Conservation (phyloP, 2,329 filamentous ascomycete species). For the Ophiostoma quercus region DNA sequence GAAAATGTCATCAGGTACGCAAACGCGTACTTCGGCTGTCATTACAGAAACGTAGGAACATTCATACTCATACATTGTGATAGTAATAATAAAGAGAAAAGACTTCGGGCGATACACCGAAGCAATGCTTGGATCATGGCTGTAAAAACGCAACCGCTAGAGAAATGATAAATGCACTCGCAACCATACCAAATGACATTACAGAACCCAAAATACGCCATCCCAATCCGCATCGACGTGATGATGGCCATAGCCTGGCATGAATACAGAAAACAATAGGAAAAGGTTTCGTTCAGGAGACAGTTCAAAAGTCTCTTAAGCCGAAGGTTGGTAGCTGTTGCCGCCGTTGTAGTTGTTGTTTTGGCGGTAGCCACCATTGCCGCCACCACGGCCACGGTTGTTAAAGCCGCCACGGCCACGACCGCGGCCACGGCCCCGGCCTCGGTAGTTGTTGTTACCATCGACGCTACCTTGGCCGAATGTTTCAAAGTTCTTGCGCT, state of each 20-base stretch:
- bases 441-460: constrained; percentile 64
- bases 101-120: not conserved
- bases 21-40: not conserved
- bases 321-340: not conserved
- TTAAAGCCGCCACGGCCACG: constrained; percentile 51
- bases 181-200: not conserved
- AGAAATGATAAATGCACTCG: not conserved
- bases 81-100: not conserved
- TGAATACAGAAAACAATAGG: not conserved
- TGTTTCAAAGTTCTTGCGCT: constrained; percentile 62
- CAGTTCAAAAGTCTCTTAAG: not conserved
- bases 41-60: not conserved
- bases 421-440: constrained; percentile 72
- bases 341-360: constrained; percentile 20
- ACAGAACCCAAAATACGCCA: not conserved
- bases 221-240: constrained; percentile 2
- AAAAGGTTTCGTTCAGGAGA: not conserved
- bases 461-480: constrained; percentile 97
- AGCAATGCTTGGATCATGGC: not conserved
- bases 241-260: not conserved
- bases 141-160: not conserved
- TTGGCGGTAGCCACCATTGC: constrained; percentile 38
- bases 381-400: constrained; percentile 60
- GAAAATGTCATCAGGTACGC: not conserved
- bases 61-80: not conserved